Conservation (phyloP, 78 protist genomes). For the Dictyostelium intermedium region DNA sequence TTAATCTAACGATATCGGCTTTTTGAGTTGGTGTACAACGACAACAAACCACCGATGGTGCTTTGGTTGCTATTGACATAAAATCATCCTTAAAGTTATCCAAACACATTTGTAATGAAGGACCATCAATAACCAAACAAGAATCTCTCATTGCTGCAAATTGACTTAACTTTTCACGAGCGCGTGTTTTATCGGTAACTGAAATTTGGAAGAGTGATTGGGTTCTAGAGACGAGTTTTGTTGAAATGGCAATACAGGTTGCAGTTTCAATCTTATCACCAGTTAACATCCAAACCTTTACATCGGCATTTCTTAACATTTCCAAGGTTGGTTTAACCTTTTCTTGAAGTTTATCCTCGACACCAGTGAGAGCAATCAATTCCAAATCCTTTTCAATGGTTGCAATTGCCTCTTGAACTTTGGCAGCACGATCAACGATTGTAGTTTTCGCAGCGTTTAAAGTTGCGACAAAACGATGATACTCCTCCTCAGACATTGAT, state of each 20-base stretch:
- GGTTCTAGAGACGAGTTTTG: slow-evolving; percentile 85
- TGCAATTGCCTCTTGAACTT: slow-evolving; percentile 73
- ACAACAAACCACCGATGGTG: slow-evolving; percentile 95
- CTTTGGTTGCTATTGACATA: slow-evolving; percentile 82
- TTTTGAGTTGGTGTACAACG: slow-evolving; percentile 98
- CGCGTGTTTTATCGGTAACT: slow-evolving; percentile 51
- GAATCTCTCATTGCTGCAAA: slow-evolving; percentile 84
- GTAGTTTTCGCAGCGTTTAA: slow-evolving; percentile 77
- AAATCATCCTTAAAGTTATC: slow-evolving; percentile 77
- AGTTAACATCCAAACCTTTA: slow-evolving; percentile 98
- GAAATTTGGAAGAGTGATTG: slow-evolving; percentile 79
- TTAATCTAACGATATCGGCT: slow-evolving; percentile 88
- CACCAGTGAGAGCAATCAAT: slow-evolving; percentile 93
- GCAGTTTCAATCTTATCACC: slow-evolving; percentile 97
- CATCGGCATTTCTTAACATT: slow-evolving; percentile 90
- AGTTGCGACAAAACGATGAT: slow-evolving; percentile 51
- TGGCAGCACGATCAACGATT: slow-evolving; percentile 74
- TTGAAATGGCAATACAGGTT: slow-evolving; percentile 90
- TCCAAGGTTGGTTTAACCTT: slow-evolving; percentile 92
- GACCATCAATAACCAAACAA: slow-evolving; percentile 92
- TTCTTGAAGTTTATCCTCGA: slow-evolving; percentile 90
- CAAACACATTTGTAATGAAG: slow-evolving; percentile 86
- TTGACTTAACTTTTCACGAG: slow-evolving; percentile 62
- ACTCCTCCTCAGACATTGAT: slow-evolving; percentile 82
- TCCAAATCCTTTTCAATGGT: slow-evolving; percentile 86